Conservation (phyloP, 352 stramenopile species). For the Pythium coloratum region DNA sequence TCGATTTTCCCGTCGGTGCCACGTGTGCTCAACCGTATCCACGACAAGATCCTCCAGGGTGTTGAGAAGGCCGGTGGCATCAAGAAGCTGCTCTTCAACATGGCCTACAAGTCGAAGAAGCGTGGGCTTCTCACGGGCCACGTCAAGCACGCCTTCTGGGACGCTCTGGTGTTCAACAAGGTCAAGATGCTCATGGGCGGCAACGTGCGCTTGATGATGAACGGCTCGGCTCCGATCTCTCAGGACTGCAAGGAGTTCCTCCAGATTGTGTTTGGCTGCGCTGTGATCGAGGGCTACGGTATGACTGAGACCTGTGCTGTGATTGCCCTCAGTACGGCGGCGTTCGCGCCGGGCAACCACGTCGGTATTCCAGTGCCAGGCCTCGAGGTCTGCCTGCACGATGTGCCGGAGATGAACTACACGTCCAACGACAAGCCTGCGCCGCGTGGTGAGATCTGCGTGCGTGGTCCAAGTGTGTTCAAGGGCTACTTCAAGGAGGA, state of each 20-base stretch:
- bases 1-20: constrained; percentile 92
- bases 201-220: constrained; percentile 87
- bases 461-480: constrained; percentile 77
- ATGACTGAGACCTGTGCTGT: constrained; percentile 91
- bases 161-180: constrained; percentile 93
- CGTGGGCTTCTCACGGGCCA: constrained; percentile 32
- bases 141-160: constrained; percentile 79
- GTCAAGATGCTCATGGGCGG: constrained; percentile 80
- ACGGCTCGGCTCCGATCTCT: constrained; percentile 90
- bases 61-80: constrained; percentile 40
- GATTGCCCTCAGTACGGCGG: constrained; percentile 60
- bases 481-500: constrained; percentile 93
- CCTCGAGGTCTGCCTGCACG: constrained; percentile 78
- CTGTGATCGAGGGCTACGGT: constrained; percentile 93
- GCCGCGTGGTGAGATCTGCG: constrained; percentile 45
- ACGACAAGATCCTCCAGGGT: constrained; percentile 90
- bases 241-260: constrained; percentile 93
- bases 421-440: constrained; percentile 60
- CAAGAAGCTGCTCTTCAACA: constrained; percentile 55
- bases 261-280: constrained; percentile 86
- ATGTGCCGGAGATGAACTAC: constrained; percentile 97
- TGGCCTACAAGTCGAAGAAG: constrained; percentile 41
- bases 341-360: constrained; percentile 72
- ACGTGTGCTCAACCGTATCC: constrained; percentile 94
- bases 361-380: constrained; percentile 70